phyloP scores from a whole-genome alignment of 495 filamentous ascomycete species.

The Schizothecium vesticola region DNA sequence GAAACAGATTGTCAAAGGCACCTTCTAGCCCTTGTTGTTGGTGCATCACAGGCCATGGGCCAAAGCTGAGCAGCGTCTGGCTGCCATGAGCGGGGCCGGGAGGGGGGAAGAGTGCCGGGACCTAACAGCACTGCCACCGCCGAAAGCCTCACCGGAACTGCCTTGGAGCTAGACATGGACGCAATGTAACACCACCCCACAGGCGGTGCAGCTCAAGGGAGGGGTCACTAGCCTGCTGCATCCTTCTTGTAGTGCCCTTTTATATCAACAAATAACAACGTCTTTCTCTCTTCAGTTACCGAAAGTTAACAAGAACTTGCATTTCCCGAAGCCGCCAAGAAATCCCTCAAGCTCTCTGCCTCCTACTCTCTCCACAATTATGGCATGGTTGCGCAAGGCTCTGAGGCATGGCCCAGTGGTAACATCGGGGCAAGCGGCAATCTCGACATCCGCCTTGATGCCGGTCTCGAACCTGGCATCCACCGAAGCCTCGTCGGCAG shows the following conservation, averaged over 20 bases:
- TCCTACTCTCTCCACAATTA: background rate
- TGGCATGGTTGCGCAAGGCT: slow-evolving; percentile 5
- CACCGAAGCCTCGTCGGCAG: slow-evolving; percentile 2
- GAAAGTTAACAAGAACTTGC: background rate
- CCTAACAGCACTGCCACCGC: slow-evolving; percentile 4
- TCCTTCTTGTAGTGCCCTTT: background rate
- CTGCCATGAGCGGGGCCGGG: background rate
- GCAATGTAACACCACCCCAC: background rate
- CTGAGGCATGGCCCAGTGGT: background rate
- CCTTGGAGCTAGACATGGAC: background rate
- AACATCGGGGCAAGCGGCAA: slow-evolving; percentile 3
- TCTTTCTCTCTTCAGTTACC: background rate
- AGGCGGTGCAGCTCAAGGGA: background rate
- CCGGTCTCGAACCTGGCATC: slow-evolving; percentile 5
- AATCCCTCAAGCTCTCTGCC: background rate
- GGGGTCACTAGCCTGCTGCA: background rate
- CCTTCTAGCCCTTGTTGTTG: background rate
- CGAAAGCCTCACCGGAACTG: background rate
- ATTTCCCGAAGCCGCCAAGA: background rate
- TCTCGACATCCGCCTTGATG: background rate
- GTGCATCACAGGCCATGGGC: background rate
- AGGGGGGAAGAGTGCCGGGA: background rate
- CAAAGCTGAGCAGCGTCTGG: background rate
- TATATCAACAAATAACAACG: background rate
- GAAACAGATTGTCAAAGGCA: background rate